These are phyloP conservation scores for Euphorbia tirucalli DNA, from an alignment of 345 rosid species.

Conservation along the genomic window DNA sequence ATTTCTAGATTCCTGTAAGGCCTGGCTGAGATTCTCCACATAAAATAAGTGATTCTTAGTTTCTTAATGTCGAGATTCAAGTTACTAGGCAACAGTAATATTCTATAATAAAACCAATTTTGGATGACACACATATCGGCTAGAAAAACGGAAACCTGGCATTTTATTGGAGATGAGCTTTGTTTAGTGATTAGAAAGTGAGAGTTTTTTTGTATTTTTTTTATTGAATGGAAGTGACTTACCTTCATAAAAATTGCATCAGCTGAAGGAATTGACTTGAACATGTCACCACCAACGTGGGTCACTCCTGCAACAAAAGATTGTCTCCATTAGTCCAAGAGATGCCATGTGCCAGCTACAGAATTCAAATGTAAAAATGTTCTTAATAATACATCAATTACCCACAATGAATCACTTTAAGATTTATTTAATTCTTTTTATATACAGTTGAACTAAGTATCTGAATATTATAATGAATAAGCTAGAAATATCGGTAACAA, in stretches of 20 bases:
- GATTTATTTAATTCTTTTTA: too few relatives aligned
- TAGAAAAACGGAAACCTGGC: not conserved
- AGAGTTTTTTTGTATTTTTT: not conserved
- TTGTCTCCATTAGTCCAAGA: not conserved
- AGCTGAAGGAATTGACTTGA: conserved; percentile 43
- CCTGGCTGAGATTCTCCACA: not conserved
- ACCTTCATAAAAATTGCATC: conserved; percentile 90
- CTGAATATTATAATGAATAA: too few relatives aligned
- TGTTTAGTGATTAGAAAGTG: not conserved
- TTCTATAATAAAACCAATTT: not conserved
- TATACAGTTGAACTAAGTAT: too few relatives aligned
- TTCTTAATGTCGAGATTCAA: not conserved
- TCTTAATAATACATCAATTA: too few relatives aligned
- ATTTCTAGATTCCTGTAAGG: not conserved
- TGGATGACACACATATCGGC: not conserved
- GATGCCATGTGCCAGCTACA: not conserved
- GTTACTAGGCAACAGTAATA: not conserved
- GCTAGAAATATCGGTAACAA: too few relatives aligned
- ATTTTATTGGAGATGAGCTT: not conserved
- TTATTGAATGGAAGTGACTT: not conserved
- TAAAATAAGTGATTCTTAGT: not conserved
- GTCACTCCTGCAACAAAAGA: conserved; percentile 17
- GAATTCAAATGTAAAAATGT: not conserved
- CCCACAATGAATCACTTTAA: too few relatives aligned
- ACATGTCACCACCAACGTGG: conserved; percentile 34